These are phyloP conservation scores for Sordariomycetes sp. DNA, from an alignment of 2,329 filamentous ascomycete genomes.

Conservation along the genomic window DNA sequence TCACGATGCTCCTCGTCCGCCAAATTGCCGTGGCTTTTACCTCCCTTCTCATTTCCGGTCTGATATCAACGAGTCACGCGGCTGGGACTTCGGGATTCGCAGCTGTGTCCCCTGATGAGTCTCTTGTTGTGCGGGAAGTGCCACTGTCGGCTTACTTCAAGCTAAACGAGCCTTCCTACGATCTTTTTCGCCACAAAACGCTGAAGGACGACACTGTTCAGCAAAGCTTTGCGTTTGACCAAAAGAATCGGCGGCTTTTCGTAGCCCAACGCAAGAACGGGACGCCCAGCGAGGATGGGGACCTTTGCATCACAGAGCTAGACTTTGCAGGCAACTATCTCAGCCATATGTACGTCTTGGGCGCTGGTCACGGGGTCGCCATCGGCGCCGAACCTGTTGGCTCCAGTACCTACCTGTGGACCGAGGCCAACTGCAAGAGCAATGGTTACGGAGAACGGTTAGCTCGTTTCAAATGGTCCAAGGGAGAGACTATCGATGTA, in stretches of 20 bases:
- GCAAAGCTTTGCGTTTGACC: slow-evolving; percentile 6
- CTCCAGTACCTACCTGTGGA: slow-evolving; percentile 6
- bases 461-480: slow-evolving; percentile 5
- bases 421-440: slow-evolving; percentile 3
- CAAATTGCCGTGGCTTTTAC: too few species aligned
- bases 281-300: slow-evolving; percentile 1
- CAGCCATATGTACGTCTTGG: slow-evolving; percentile 5
- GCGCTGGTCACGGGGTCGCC: slow-evolving; percentile 6
- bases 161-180: slow-evolving; percentile 4
- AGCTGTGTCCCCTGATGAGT: too few species aligned
- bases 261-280: slow-evolving; percentile 5
- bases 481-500: slow-evolving; percentile 2
- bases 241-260: slow-evolving; percentile 6
- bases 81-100: too few species aligned
- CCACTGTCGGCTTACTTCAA: too few species aligned
- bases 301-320: slow-evolving; percentile 5
- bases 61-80: too few species aligned
- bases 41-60: too few species aligned
- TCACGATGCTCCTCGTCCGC: too few species aligned
- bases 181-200: slow-evolving; percentile 6
- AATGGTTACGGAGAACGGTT: slow-evolving; percentile 4
- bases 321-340: slow-evolving; percentile 6
- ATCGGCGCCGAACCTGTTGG: slow-evolving; percentile 5
- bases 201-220: slow-evolving; percentile 6
- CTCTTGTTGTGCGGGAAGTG: too few species aligned